phyloP scores from a whole-genome alignment of 2,329 filamentous ascomycete genomes.

The Ceratocystis huliohia region DNA sequence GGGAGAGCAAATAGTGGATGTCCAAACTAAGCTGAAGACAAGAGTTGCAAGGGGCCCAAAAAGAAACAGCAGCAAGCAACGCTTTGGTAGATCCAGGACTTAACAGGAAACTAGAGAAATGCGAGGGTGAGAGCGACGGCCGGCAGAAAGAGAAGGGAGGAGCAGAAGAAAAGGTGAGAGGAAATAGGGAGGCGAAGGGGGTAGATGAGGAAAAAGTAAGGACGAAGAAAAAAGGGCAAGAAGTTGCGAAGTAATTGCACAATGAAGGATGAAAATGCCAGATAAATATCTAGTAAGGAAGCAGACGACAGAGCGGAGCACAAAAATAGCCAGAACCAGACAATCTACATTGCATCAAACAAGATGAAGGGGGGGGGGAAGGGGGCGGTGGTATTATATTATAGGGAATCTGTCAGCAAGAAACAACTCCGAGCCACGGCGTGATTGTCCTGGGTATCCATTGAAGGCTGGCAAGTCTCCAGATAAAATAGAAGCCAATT shows the following conservation, averaged over 20 bases:
- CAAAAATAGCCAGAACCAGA: background rate
- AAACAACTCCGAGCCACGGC: background rate
- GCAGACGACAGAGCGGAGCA: background rate
- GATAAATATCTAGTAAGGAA: background rate
- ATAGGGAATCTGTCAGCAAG: slow-evolving; percentile 2
- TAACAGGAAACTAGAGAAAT: background rate
- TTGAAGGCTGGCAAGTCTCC: background rate
- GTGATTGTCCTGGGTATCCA: background rate
- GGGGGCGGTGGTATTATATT: slow-evolving; percentile 5
- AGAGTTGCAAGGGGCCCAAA: background rate
- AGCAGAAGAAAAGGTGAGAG: background rate
- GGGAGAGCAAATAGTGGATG: background rate
- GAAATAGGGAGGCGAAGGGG: background rate
- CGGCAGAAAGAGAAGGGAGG: background rate
- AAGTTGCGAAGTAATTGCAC: background rate
- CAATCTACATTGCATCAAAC: background rate
- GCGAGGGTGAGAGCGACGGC: background rate
- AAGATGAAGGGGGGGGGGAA: background rate
- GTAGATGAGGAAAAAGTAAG: background rate
- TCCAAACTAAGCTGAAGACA: slow-evolving; percentile 3
- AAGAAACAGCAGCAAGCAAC: background rate
- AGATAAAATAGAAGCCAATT: background rate
- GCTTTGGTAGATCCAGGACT: background rate
- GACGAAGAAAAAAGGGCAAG: background rate
- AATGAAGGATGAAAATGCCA: background rate